These are phyloP conservation scores for Saccharomyces hybrid DNA, from an alignment of 1,139 yeast species.

Conservation along the genomic window DNA sequence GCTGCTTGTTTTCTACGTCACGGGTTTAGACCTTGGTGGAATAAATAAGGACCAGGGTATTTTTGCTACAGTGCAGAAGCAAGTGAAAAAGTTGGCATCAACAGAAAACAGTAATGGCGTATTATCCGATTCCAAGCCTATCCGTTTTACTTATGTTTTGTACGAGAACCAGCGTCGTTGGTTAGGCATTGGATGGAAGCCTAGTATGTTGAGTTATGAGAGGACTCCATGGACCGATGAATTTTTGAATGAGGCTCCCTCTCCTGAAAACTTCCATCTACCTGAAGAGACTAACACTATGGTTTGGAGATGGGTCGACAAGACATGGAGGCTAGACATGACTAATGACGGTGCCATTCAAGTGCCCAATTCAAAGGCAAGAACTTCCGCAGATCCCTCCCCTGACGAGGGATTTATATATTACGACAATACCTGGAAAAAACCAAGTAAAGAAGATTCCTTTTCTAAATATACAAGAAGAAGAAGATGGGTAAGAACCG, in stretches of 20 bases:
- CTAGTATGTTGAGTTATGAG: conserved; percentile 83
- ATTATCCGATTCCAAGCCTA: conserved; percentile 39
- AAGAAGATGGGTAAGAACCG: conserved; percentile 93
- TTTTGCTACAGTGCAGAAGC: conserved; percentile 31
- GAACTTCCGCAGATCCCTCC: conserved; percentile 72
- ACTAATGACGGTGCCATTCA: conserved; percentile 85
- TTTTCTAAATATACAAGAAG: conserved; percentile 89
- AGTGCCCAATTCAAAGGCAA: conserved; percentile 55
- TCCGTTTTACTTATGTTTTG: conserved; percentile 84
- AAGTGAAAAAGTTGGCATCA: conserved; percentile 24
- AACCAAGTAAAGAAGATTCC: conserved; percentile 81
- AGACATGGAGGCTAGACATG: conserved; percentile 83
- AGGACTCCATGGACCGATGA: conserved; percentile 98
- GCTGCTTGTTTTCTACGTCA: conserved; percentile 64
- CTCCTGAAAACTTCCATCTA: conserved; percentile 69
- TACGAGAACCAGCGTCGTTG: conserved; percentile 95
- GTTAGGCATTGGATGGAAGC: conserved; percentile 98
- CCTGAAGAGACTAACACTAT: conserved; percentile 70
- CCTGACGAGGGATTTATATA: conserved; percentile 82
- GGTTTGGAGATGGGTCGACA: conserved; percentile 93
- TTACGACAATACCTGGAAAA: conserved; percentile 91
- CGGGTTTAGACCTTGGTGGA: conserved; percentile 79
- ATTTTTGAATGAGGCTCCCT: conserved; percentile 76
- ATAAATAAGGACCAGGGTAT: conserved; percentile 32
- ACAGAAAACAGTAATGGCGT: conserved; percentile 6